A percentile compares a stretch with the other conserved stretches of the same genome.
Evolutionary conservation across 75 land plant genomes (phyloP).

Genomic region (Pseudotsuga menziesii): DNA sequence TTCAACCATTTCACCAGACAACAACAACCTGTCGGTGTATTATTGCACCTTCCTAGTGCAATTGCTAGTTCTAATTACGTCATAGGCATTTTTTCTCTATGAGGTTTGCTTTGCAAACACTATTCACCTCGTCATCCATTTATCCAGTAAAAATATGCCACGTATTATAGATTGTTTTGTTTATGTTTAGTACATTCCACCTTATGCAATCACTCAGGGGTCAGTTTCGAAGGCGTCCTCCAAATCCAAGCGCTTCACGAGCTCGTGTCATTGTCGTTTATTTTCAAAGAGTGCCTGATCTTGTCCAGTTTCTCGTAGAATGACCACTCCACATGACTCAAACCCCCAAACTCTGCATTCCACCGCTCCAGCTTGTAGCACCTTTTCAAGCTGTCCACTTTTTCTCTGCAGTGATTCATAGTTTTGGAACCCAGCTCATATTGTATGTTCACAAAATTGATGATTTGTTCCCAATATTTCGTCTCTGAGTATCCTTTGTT

Average conservation of each 20-base stretch:
- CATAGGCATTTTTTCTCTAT: too few species aligned
- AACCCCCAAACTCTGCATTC: slow-evolving; percentile 19
- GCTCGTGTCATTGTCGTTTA: not conserved
- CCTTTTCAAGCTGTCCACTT: slow-evolving; percentile 42
- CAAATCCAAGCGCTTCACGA: slow-evolving; percentile 8
- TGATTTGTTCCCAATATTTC: slow-evolving; percentile 44
- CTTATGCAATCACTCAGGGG: too few species aligned
- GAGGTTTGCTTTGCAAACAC: too few species aligned
- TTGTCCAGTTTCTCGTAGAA: slow-evolving; percentile 21
- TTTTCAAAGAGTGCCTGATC: slow-evolving; percentile 11
- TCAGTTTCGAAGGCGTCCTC: slow-evolving; percentile 3
- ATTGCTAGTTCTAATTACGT: too few species aligned
- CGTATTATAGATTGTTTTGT: too few species aligned
- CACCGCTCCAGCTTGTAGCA: slow-evolving; percentile 25
- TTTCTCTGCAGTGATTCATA: slow-evolving; percentile 43
- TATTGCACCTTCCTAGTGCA: too few species aligned
- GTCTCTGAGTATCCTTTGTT: slow-evolving; percentile 20
- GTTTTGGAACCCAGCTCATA: slow-evolving; percentile 30
- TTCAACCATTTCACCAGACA: too few species aligned
- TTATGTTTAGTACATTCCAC: too few species aligned
- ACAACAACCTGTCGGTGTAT: too few species aligned
- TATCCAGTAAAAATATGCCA: too few species aligned
- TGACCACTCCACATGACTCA: slow-evolving; percentile 14
- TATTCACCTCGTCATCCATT: too few species aligned
- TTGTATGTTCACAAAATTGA: slow-evolving; percentile 25